A percentile compares a stretch with the other conserved stretches of the same genome.
These are phyloP conservation scores for Mortierella hygrophila DNA, from an alignment of 192 early-diverging fungal species.

Conservation along the genomic window DNA sequence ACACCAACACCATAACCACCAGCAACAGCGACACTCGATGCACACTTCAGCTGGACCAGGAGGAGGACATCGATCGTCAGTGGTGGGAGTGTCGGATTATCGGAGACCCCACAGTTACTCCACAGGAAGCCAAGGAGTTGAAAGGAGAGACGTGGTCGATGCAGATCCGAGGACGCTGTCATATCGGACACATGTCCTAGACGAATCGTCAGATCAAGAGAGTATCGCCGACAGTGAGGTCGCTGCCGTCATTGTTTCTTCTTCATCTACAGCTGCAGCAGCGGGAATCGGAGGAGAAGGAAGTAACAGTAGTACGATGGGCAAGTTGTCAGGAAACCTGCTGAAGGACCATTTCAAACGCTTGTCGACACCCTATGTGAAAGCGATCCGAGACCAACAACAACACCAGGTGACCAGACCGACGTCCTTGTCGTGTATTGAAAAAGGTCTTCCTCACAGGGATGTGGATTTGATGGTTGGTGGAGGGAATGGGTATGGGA, in stretches of 20 bases:
- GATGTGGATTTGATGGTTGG: neutral
- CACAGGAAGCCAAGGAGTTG: neutral
- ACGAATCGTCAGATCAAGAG: neutral
- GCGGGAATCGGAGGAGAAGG: too few relatives aligned
- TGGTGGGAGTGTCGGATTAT: conserved; percentile 11
- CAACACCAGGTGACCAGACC: neutral
- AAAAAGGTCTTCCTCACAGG: neutral
- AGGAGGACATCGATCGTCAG: neutral
- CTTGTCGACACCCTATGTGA: conserved; percentile 30
- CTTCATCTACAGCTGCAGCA: neutral
- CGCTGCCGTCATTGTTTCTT: neutral
- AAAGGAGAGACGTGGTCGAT: neutral
- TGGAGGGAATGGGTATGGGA: neutral
- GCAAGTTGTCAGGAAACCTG: conserved; percentile 10
- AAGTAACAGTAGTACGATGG: neutral
- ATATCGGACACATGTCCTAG: conserved; percentile 13
- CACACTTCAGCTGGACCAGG: neutral
- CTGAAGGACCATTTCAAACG: conserved; percentile 22
- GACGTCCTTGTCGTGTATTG: neutral
- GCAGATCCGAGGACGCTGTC: neutral
- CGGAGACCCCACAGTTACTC: conserved; percentile 27
- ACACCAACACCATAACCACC: neutral
- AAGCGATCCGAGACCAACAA: conserved; percentile 41
- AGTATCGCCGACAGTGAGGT: neutral
- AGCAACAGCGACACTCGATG: neutral